A percentile compares a stretch with the other conserved stretches of the same genome.
phyloP scores from a whole-genome alignment of 768 basidiomycete genomes.

The Glaciozyma antarctica region DNA sequence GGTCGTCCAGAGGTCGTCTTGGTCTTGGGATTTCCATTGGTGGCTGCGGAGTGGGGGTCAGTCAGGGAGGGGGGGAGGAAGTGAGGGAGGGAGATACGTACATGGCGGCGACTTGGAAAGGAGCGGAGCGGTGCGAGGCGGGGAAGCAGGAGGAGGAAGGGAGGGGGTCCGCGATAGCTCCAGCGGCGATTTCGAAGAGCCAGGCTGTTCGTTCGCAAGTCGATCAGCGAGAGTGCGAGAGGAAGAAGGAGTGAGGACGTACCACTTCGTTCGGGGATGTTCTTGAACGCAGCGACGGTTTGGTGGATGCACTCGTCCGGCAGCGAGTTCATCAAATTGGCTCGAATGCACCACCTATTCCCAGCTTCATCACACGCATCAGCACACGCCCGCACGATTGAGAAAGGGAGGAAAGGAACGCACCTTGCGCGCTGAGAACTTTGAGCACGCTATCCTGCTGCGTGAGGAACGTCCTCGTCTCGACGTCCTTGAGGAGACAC shows the following conservation, averaged over 20 bases:
- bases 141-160: slow-evolving; percentile 58
- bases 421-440: slow-evolving; percentile 50
- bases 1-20: slow-evolving; percentile 2
- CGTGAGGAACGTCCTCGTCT: slow-evolving; percentile 76
- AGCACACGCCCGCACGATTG: not conserved
- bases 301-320: slow-evolving; percentile 77
- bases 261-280: slow-evolving; percentile 61
- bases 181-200: not conserved
- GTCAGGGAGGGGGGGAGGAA: not conserved
- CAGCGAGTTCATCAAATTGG: slow-evolving; percentile 67
- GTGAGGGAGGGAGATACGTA: not conserved
- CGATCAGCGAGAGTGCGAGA: not conserved
- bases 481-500: slow-evolving; percentile 78
- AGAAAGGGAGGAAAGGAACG: not conserved
- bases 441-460: slow-evolving; percentile 90
- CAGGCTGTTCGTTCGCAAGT: not conserved
- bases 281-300: slow-evolving; percentile 69
- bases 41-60: not conserved
- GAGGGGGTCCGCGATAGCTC: not conserved
- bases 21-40: slow-evolving; percentile 4
- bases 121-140: slow-evolving; percentile 4
- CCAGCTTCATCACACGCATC: slow-evolving; percentile 49
- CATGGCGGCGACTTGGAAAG: slow-evolving; percentile 17
- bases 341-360: slow-evolving; percentile 84
- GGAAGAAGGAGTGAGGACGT: not conserved